A percentile compares a stretch with the other conserved stretches of the same genome.
phyloP scores from a whole-genome alignment of 2,329 filamentous ascomycete genomes.

The Epichloe gansuensis region DNA sequence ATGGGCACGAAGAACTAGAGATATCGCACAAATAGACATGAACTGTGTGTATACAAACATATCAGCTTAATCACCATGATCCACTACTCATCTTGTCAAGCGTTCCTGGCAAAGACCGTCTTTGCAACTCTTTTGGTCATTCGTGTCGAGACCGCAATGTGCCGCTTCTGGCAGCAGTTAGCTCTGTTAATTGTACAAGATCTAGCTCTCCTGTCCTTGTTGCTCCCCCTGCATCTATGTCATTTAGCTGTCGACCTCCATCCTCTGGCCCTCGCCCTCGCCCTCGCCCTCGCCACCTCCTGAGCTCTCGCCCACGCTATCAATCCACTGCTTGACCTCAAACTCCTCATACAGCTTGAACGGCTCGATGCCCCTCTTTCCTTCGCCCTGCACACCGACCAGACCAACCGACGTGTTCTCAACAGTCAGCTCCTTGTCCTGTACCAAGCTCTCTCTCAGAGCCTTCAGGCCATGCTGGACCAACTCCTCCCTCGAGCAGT shows the following conservation, averaged over 20 bases:
- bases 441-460: slow-evolving; percentile 86
- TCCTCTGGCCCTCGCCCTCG: slow-evolving; percentile 13
- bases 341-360: slow-evolving; percentile 89
- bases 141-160: background rate
- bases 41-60: no score
- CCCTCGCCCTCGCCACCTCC: slow-evolving; percentile 28
- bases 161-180: slow-evolving; percentile 11
- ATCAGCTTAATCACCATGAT: background rate
- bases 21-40: background rate
- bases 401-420: slow-evolving; percentile 93
- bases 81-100: background rate
- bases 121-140: background rate
- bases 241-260: slow-evolving; percentile 25
- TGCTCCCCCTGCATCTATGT: background rate
- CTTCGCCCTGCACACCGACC: slow-evolving; percentile 46
- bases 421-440: slow-evolving; percentile 94
- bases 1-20: background rate
- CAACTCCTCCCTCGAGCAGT: slow-evolving; percentile 68
- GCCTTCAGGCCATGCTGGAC: slow-evolving; percentile 83
- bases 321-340: slow-evolving; percentile 76
- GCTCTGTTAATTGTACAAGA: slow-evolving; percentile 23
- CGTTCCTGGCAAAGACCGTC: background rate
- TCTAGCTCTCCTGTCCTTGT: slow-evolving; percentile 13
- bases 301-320: slow-evolving; percentile 50
- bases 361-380: slow-evolving; percentile 52